A percentile compares a stretch with the other conserved stretches of the same genome.
Evolutionary conservation across 2,329 filamentous ascomycete genomes (phyloP).

Genomic region (Cercospora zeae-maydis): DNA sequence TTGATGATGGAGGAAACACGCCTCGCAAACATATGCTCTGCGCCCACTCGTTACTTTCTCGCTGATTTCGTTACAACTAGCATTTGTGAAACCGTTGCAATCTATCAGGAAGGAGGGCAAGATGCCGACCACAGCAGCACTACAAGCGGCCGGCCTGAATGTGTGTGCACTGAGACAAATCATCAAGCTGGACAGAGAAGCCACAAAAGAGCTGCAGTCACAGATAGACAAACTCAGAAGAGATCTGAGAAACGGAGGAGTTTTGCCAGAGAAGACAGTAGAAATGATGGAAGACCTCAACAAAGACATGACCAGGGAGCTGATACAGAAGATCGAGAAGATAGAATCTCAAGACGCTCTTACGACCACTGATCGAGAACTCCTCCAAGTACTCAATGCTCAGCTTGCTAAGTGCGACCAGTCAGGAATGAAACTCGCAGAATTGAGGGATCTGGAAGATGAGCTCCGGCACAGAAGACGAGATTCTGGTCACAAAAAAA

Average conservation of each 20-base stretch:
- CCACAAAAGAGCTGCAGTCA: constrained; percentile 22
- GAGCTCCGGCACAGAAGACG: constrained; percentile 13
- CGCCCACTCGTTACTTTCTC: neutral
- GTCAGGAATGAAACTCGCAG: constrained; percentile 23
- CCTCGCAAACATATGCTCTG: constrained; percentile 2
- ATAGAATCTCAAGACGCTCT: constrained; percentile 22
- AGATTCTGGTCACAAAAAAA: constrained; percentile 4
- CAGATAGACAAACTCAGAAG: constrained; percentile 24
- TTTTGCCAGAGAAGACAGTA: constrained; percentile 15
- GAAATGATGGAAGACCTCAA: constrained; percentile 22
- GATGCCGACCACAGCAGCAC: constrained; percentile 12
- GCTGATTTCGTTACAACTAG: neutral
- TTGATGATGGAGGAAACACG: neutral
- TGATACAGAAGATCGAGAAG: constrained; percentile 24
- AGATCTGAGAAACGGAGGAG: constrained; percentile 17
- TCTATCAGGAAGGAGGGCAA: neutral
- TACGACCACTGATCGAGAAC: constrained; percentile 24
- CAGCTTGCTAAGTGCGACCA: constrained; percentile 25
- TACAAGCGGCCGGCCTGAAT: constrained; percentile 17
- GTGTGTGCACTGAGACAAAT: constrained; percentile 22
- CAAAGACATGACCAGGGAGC: constrained; percentile 27
- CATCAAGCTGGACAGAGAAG: constrained; percentile 23
- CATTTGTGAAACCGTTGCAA: neutral
- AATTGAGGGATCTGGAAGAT: constrained; percentile 24
- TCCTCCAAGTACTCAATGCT: constrained; percentile 27